Base-by-base conservation (phyloP, 75 land plant species). In the Selaginella moellendorffii region DNA sequence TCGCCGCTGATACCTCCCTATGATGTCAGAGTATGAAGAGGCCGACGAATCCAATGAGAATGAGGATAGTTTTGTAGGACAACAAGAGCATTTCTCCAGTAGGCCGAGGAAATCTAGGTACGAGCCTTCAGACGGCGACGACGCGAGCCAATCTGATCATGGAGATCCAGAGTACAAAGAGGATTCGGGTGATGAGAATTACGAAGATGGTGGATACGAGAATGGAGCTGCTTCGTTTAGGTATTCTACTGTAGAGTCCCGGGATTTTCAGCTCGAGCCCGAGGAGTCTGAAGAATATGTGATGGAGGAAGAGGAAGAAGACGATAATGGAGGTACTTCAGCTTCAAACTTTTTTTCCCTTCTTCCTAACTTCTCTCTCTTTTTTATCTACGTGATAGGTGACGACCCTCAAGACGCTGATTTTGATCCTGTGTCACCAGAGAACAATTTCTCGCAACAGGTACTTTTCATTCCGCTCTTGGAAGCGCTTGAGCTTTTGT, bases 331-430 rank as follows among this genome's bases (percentile, higher is more conserved):
- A 36, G 46, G 46, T 36, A n/a, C n/a, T n/a, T n/a, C n/a, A n/a
- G n/a, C n/a, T n/a, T n/a, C n/a, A n/a, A n/a, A n/a, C n/a, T n/a
- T 52, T 56, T 25, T 62, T 52, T 28, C 31, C 0, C 2, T n/a
- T 9, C 5, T 62, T 66, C 66, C n/a, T n/a, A n/a, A n/a, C n/a
- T n/a, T n/a, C n/a, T n/a, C n/a, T n/a, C 23, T 30, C 27, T 60
- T 29, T 23, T n/a, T 54, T 46, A 28, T 63, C 54, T 27, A 69
- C 27, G 74, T 67, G 0, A 51, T 81, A 84, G 97, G 70, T 62
- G 97, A 91, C 81, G 97, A 91, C 53, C 95, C 97, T 22, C 83
- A 82, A 29, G 97, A 91, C 78, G 85, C 69, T 54, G 97, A 91
- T 66, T 91, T 91, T 65, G 83, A 85, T 26, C 97, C 2, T 54